A percentile compares a stretch with the other conserved stretches of the same genome.
phyloP scores from a whole-genome alignment of 129 eudicot genomes.

The Flaveria ramosissima region DNA sequence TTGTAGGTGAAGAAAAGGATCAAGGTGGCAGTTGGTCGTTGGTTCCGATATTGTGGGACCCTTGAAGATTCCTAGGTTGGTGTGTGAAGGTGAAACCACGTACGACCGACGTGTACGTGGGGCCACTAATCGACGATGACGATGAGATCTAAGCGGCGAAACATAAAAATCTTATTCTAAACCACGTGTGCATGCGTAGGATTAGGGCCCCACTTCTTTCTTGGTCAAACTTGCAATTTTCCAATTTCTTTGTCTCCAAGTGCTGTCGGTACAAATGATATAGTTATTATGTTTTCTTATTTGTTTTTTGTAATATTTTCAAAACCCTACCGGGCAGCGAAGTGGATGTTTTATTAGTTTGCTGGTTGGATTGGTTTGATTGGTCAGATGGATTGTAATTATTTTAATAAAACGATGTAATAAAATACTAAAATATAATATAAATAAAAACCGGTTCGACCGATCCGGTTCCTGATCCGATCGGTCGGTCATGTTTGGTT shows the following conservation, averaged over 20 bases:
- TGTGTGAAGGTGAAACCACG: constrained; percentile 20
- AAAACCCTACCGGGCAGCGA: too few relatives aligned
- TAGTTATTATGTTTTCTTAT: too few relatives aligned
- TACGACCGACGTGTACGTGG: constrained; percentile 31
- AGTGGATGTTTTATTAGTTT: too few relatives aligned
- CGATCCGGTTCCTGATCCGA: too few relatives aligned
- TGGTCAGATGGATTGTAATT: too few relatives aligned
- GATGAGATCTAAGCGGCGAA: constrained; percentile 47
- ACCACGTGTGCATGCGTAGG: constrained; percentile 38
- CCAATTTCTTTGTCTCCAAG: background rate
- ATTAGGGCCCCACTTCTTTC: background rate
- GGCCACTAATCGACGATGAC: constrained; percentile 37
- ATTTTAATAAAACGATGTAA: too few relatives aligned
- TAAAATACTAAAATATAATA: too few relatives aligned
- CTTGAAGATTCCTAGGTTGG: constrained; percentile 33
- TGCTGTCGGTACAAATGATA: background rate
- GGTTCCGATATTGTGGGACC: constrained; percentile 31
- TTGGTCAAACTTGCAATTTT: constrained; percentile 16
- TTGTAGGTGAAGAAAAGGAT: background rate
- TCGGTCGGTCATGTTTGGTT: too few relatives aligned
- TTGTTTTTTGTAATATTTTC: too few relatives aligned
- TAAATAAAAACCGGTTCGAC: too few relatives aligned
- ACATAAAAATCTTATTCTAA: constrained; percentile 20
- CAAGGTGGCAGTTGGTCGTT: constrained; percentile 36
- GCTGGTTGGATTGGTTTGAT: too few relatives aligned